Evolutionary conservation across 345 rosid genomes (phyloP), one percentile per base, ranked within the genome.

Genomic region (Heritiera fomes): DNA sequence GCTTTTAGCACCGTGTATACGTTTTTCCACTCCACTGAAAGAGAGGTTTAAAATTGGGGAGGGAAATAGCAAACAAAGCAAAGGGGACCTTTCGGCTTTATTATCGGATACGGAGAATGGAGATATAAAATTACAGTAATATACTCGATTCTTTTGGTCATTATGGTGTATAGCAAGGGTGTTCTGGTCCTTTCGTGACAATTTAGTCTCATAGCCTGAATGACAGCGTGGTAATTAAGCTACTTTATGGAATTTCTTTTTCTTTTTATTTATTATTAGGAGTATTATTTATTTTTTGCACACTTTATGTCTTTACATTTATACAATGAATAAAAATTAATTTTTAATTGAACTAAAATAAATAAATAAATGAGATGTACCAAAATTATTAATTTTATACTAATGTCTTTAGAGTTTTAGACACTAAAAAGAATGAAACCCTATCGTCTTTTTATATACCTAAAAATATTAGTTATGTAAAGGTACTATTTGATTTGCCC

Each of bases 1-100:
- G 34, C 15, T 70, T 53, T 71, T 53, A 73, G 18, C 20, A 46
- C 1, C 46, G 70, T 74, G 62, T 11, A 53, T 13, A 50, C 8
- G 8, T 67, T n/a, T 41, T 63, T 76, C 65, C 5, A 56, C n/a
- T 40, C 59, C 10, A 50, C 8, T 12, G 52, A n/a, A 8, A 60
- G 53, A 60, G n/a, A 43, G 75, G 77, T 79, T 82, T 56, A 69
- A 84, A 84, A 77, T 62, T 65, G 87, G 80, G 63, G 83, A 69
- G 85, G 87, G 87, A 77, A 84, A 82, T 13, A 68, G 53, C 8
- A 4, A 15, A 4, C 1, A 7, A 2, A 5, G 1, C 5, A n/a
- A 62, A 1, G 8, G 12, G 0, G 20, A 14, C 75, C 13, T 72
- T 52, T 17, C 46, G 46, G 60, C 75, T 50, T 34, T 52, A 52